Conservation (phyloP, 2,329 filamentous ascomycete species). For the Cladosporium phlei region DNA sequence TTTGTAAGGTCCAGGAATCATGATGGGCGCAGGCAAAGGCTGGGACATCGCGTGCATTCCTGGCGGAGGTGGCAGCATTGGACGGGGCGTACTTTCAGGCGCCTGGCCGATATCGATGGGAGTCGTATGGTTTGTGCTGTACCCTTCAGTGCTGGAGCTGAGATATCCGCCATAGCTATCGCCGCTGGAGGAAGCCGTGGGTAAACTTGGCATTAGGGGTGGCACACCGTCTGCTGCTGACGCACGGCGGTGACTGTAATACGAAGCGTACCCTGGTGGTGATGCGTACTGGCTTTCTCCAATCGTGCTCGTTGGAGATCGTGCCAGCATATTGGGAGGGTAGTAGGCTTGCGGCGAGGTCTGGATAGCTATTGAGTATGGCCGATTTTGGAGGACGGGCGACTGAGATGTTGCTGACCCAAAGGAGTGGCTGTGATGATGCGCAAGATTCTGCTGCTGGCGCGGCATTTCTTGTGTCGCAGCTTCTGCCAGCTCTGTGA, state of each 20-base stretch:
- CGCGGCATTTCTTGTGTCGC: constrained; percentile 22
- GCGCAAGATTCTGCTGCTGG: constrained; percentile 17
- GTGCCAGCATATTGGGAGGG: constrained; percentile 13
- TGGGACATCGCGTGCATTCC: constrained; percentile 28
- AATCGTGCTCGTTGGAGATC: constrained; percentile 26
- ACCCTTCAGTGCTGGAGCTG: constrained; percentile 29
- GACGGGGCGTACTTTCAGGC: constrained; percentile 26
- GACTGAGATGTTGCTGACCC: constrained; percentile 28
- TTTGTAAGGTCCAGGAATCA: constrained; percentile 45
- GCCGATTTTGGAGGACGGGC: constrained; percentile 21
- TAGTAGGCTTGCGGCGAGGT: constrained; percentile 25
- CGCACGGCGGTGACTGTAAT: constrained; percentile 21
- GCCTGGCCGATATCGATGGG: constrained; percentile 30
- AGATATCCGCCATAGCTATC: constrained; percentile 27
- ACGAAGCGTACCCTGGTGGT: constrained; percentile 16
- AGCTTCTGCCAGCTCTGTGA: constrained; percentile 26
- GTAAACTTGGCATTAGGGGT: constrained; percentile 21
- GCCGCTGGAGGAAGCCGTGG: constrained; percentile 27
- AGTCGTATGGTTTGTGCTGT: constrained; percentile 34
- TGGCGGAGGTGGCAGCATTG: constrained; percentile 29
- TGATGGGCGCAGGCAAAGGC: constrained; percentile 21
- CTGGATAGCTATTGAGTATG: constrained; percentile 23
- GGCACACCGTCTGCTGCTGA: constrained; percentile 17
- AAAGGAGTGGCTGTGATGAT: constrained; percentile 26
- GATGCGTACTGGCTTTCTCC: constrained; percentile 25